Conservation (phyloP, 805 yeast genomes). For the Pichia kluyveri region DNA sequence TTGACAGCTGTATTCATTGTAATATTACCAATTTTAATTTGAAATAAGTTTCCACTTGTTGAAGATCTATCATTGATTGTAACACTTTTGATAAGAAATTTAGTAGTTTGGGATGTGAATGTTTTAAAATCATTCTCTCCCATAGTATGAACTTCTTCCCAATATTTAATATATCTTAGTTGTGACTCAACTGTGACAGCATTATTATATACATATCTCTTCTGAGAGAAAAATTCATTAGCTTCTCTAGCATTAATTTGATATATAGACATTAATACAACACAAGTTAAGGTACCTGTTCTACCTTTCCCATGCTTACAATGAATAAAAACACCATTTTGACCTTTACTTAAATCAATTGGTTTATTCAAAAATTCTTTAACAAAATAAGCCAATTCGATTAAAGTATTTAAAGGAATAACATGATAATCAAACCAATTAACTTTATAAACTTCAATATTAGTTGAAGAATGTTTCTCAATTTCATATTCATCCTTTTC, state of each 20-base stretch:
- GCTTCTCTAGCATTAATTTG: slow-evolving; percentile 35
- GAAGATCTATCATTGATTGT: neutral
- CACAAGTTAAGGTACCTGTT: slow-evolving; percentile 68
- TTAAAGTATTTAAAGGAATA: slow-evolving; percentile 51
- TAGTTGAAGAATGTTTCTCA: slow-evolving; percentile 26
- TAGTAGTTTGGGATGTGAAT: neutral
- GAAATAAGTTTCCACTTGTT: neutral
- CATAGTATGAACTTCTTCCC: slow-evolving; percentile 1
- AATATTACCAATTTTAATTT: neutral
- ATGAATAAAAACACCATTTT: slow-evolving; percentile 54
- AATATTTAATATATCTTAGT: slow-evolving; percentile 54
- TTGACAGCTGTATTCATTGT: neutral
- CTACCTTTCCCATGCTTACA: slow-evolving; percentile 92
- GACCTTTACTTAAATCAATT: slow-evolving; percentile 6
- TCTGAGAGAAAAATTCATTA: slow-evolving; percentile 39
- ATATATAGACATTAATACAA: slow-evolving; percentile 50
- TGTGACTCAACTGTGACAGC: slow-evolving; percentile 75
- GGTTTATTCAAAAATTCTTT: slow-evolving; percentile 29
- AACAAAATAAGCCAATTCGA: slow-evolving; percentile 36
- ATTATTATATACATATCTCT: slow-evolving; percentile 44
- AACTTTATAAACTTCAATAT: slow-evolving; percentile 28
- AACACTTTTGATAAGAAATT: neutral
- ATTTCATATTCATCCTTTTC: slow-evolving; percentile 44
- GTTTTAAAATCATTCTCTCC: neutral
- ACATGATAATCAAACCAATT: slow-evolving; percentile 74